A percentile compares a stretch with the other conserved stretches of the same genome.
Evolutionary conservation across 1,284 basidiomycete species (phyloP).

Genomic region (Phellinidium pouzarii): DNA sequence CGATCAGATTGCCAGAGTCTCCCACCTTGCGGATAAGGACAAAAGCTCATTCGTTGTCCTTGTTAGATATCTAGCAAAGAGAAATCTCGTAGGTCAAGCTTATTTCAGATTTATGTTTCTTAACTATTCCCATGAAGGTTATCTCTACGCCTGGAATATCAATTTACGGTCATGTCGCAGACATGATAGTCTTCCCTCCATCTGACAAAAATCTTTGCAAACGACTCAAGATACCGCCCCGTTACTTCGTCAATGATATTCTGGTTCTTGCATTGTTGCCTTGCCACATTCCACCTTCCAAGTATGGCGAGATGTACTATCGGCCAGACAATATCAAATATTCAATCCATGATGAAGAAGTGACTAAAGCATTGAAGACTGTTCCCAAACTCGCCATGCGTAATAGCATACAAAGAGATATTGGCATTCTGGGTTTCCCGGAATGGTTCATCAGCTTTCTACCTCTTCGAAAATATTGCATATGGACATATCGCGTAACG

Average conservation of each 20-base stretch:
- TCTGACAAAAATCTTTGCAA: constrained; percentile 25
- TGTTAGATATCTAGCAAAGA: constrained; percentile 38
- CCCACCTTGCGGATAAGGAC: constrained; percentile 34
- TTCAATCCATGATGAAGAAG: neutral
- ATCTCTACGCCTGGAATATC: constrained; percentile 41
- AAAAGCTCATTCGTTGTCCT: constrained; percentile 38
- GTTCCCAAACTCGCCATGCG: constrained; percentile 18
- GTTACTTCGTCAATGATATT: constrained; percentile 22
- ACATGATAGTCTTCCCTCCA: constrained; percentile 41
- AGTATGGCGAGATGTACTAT: constrained; percentile 1
- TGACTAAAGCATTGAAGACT: neutral
- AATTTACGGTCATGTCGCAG: constrained; percentile 35
- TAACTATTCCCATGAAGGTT: constrained; percentile 33
- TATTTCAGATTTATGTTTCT: neutral
- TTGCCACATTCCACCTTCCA: constrained; percentile 33
- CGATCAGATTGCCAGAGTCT: constrained; percentile 46
- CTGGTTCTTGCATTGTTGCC: constrained; percentile 43
- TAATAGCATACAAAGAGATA: constrained; percentile 33
- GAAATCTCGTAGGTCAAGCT: constrained; percentile 34
- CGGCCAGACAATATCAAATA: constrained; percentile 4
- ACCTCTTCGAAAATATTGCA: constrained; percentile 28
- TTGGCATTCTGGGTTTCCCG: constrained; percentile 43
- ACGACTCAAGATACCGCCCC: constrained; percentile 25
- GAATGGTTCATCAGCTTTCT: constrained; percentile 37
- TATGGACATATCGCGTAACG: constrained; percentile 30